phyloP scores from a whole-genome alignment of 768 basidiomycete species.

The Lentinula lateritia region DNA sequence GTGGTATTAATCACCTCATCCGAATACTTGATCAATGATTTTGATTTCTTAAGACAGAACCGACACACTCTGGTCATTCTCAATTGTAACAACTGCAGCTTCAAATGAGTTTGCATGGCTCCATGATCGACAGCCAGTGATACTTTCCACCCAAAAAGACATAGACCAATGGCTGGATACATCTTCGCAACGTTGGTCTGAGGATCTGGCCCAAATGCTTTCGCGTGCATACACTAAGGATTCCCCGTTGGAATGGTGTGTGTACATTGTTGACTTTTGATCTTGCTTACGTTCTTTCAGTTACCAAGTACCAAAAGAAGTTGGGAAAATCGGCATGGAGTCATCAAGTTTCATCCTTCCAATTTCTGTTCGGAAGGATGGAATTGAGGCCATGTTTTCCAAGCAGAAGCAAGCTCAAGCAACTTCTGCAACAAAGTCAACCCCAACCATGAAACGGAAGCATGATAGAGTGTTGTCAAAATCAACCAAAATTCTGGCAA shows the following conservation, averaged over 20 bases:
- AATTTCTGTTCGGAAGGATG: constrained; percentile 72
- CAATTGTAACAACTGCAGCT: constrained; percentile 82
- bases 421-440: not conserved
- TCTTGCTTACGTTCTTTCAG: constrained; percentile 29
- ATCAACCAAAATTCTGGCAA: constrained; percentile 6
- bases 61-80: constrained; percentile 71
- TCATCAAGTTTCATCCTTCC: constrained; percentile 81
- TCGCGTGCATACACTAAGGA: constrained; percentile 45
- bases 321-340: constrained; percentile 86
- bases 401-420: constrained; percentile 39
- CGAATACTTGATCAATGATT: not conserved
- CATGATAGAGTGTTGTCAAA: constrained; percentile 13
- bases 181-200: constrained; percentile 57
- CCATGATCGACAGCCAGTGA: constrained; percentile 87
- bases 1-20: not conserved
- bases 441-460: constrained; percentile 10
- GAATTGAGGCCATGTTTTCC: constrained; percentile 78
- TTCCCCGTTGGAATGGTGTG: constrained; percentile 65
- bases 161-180: constrained; percentile 79
- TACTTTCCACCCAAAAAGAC: constrained; percentile 59
- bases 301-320: constrained; percentile 84
- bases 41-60: constrained; percentile 35
- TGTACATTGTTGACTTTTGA: constrained; percentile 1
- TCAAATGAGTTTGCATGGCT: constrained; percentile 73
- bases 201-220: constrained; percentile 53